Evolutionary conservation across 257 asterid species (phyloP).

Genomic region (Scutellaria barbata): DNA sequence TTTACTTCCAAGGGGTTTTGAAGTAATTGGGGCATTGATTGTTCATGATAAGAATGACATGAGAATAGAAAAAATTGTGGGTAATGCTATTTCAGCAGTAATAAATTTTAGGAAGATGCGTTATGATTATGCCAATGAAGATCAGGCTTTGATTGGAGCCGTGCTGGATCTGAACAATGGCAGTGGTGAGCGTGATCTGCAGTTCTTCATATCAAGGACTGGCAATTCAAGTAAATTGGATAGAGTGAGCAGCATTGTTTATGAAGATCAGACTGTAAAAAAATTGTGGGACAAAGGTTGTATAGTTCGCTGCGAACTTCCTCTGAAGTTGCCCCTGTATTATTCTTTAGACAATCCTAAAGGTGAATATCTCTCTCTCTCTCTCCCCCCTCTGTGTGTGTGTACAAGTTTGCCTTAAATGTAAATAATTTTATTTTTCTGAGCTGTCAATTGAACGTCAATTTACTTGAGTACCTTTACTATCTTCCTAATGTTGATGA

Average conservation of each 20-base stretch:
- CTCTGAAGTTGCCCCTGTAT: constrained; percentile 73
- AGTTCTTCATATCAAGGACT: constrained; percentile 59
- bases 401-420: background rate
- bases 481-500: background rate
- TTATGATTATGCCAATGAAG: constrained; percentile 38
- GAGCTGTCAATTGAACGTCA: constrained; percentile 8
- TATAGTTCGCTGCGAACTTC: constrained; percentile 68
- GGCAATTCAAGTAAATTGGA: constrained; percentile 45
- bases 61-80: constrained; percentile 44
- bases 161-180: constrained; percentile 53
- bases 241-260: constrained; percentile 49
- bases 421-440: background rate
- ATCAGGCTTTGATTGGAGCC: constrained; percentile 62
- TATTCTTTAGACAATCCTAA: constrained; percentile 51
- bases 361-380: constrained; percentile 50
- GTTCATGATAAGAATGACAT: constrained; percentile 45
- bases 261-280: constrained; percentile 78
- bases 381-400: background rate
- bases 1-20: constrained; percentile 78
- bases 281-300: constrained; percentile 75
- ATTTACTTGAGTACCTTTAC: background rate
- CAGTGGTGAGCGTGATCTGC: constrained; percentile 53
- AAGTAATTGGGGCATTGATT: constrained; percentile 78
- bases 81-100: constrained; percentile 63
- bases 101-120: constrained; percentile 55